Conservation (phyloP, 768 basidiomycete species). For the Leccinum longicurvipes region DNA sequence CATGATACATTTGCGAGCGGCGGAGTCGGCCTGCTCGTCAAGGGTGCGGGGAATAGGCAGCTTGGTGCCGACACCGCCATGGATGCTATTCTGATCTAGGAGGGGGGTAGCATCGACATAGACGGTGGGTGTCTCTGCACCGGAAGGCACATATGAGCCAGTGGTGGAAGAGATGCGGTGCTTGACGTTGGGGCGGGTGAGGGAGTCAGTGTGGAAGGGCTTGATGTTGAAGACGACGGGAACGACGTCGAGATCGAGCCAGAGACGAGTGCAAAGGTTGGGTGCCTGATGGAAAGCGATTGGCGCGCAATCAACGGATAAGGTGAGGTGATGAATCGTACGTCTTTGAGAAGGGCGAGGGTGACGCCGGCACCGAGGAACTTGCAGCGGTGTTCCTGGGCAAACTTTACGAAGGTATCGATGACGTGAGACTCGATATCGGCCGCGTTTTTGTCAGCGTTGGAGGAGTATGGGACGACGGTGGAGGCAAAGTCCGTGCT, state of each 20-base stretch:
- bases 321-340: constrained; percentile 24
- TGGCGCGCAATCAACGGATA: constrained; percentile 13
- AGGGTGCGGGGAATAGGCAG: constrained; percentile 74
- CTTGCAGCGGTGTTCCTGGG: constrained; percentile 76
- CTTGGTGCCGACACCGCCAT: constrained; percentile 49
- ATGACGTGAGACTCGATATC: constrained; percentile 64
- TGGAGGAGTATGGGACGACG: constrained; percentile 47
- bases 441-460: constrained; percentile 52
- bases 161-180: constrained; percentile 80
- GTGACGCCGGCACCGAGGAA: constrained; percentile 84
- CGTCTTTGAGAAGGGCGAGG: constrained; percentile 65
- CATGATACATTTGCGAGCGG: constrained; percentile 82
- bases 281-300: constrained; percentile 48
- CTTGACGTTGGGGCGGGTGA: constrained; percentile 76
- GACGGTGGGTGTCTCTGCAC: constrained; percentile 72
- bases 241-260: constrained; percentile 80
- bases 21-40: constrained; percentile 84
- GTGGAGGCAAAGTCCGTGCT: constrained; percentile 72
- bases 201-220: constrained; percentile 73
- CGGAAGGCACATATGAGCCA: constrained; percentile 74
- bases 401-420: constrained; percentile 67
- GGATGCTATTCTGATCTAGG: constrained; percentile 35
- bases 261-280: constrained; percentile 81
- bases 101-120: constrained; percentile 59
- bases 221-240: constrained; percentile 87